These are phyloP conservation scores for Alliaria petiolata DNA, from an alignment of 345 rosid genomes.

Conservation along the genomic window DNA sequence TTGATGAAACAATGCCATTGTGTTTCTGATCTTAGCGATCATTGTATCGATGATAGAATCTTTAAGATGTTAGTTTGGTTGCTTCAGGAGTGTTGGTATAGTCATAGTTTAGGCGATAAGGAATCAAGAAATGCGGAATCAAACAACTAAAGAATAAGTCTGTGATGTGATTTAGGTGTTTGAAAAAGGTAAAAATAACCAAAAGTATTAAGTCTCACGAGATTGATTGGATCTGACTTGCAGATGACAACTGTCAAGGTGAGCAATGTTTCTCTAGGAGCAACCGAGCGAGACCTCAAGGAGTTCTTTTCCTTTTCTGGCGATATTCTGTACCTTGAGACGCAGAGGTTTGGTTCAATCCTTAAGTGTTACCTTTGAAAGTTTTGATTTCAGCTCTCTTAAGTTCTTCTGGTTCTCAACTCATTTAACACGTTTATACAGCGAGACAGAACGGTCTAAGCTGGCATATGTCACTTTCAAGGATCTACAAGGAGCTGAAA, in stretches of 20 bases:
- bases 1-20: not conserved
- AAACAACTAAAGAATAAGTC: not conserved
- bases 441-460: conserved; percentile 62
- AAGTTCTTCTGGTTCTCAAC: conserved; percentile 1
- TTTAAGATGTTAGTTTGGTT: not conserved
- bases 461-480: conserved; percentile 80
- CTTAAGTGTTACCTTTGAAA: too few species aligned
- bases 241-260: conserved; percentile 57
- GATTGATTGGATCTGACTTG: conserved; percentile 17
- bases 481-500: conserved; percentile 85
- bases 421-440: conserved; percentile 32
- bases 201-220: not conserved
- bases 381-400: not conserved
- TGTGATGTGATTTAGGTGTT: conserved; percentile 1
- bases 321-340: conserved; percentile 65
- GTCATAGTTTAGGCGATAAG: not conserved
- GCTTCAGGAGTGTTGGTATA: not conserved
- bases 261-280: conserved; percentile 68
- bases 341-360: conserved; percentile 43
- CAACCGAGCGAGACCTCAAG: conserved; percentile 60
- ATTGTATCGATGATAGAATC: not conserved
- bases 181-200: not conserved
- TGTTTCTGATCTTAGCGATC: not conserved
- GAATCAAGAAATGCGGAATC: not conserved
- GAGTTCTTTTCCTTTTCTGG: conserved; percentile 92